Evolutionary conservation across 768 basidiomycete genomes (phyloP).

Genomic region (Trametopsis cervina): DNA sequence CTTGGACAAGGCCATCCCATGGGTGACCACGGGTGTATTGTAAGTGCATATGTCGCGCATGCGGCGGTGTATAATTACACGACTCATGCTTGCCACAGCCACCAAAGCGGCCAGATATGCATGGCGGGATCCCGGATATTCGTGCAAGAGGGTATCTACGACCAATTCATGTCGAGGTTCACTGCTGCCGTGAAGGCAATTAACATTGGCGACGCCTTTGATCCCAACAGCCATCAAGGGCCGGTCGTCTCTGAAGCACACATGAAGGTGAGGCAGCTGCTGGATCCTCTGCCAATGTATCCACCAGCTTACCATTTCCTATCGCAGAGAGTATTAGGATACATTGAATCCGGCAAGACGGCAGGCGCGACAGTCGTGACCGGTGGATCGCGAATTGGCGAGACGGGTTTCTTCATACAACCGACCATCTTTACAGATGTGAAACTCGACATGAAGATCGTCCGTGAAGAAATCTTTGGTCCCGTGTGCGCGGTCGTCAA

Average conservation of each 20-base stretch:
- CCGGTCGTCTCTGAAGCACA: slow-evolving; percentile 43
- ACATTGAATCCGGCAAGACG: slow-evolving; percentile 69
- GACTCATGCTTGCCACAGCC: not conserved
- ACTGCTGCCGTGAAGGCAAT: slow-evolving; percentile 28
- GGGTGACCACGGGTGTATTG: not conserved
- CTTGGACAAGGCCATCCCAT: slow-evolving; percentile 42
- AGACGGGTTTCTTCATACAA: slow-evolving; percentile 59
- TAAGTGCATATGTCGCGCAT: not conserved
- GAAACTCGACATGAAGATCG: slow-evolving; percentile 64
- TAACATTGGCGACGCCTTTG: slow-evolving; percentile 38
- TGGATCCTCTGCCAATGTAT: not conserved
- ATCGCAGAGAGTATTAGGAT: slow-evolving; percentile 66
- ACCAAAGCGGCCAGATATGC: slow-evolving; percentile 32
- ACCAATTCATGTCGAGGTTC: slow-evolving; percentile 44
- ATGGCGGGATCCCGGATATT: slow-evolving; percentile 50
- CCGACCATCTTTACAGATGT: slow-evolving; percentile 73
- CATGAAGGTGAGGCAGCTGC: slow-evolving; percentile 27
- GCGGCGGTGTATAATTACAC: not conserved
- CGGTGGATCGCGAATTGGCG: slow-evolving; percentile 57
- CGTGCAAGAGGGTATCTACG: slow-evolving; percentile 52
- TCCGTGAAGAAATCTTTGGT: slow-evolving; percentile 72
- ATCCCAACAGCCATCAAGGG: slow-evolving; percentile 34
- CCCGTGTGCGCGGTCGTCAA: slow-evolving; percentile 72
- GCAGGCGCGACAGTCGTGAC: slow-evolving; percentile 60
- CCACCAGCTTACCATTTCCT: slow-evolving; percentile 28